Evolutionary conservation across 2,329 filamentous ascomycete genomes (phyloP), one percentile per base, ranked within the genome.

Genomic region (Metarhizium album): DNA sequence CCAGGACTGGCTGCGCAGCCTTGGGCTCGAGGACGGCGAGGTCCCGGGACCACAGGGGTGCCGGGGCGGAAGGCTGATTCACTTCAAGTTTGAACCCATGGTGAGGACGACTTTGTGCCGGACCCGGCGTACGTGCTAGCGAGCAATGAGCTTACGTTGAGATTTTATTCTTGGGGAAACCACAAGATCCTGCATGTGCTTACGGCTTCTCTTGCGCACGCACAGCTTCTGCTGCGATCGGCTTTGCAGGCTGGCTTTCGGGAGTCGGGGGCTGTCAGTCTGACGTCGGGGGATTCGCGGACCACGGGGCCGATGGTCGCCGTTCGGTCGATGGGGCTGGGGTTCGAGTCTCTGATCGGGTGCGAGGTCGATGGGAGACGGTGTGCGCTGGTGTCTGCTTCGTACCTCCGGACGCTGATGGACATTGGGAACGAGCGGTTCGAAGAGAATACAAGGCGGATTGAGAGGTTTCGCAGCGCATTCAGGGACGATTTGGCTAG

Each of bases 41-140:
- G 23, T 4, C 9, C 5, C 1, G 35, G 4, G 3, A 18, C 23
- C 48, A 63, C 64, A 51, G 66, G 69, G 60, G n/a, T n/a, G n/a
- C n/a, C n/a, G n/a, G n/a, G n/a, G n/a, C n/a, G n/a, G n/a, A n/a
- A 73, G 78, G 61, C 67, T 79, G 65, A 75, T 95, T 47, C 88
- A 91, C 67, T 87, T 95, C 70, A 93, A 95, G 67, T 96, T 94
- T 62, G 90, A 96, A 65, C 89, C 90, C 4, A 90, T 96, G 89
- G 90, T 95, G 76, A 64, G 82, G n/a, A n/a, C n/a, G n/a, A n/a
- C n/a, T n/a, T n/a, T n/a, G n/a, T n/a, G n/a, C n/a, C n/a, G n/a
- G n/a, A n/a, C n/a, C n/a, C n/a, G n/a, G n/a, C n/a, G n/a, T n/a
- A n/a, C n/a, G n/a, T 37, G 14, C n/a, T 14, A 9, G 35, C 35